Evolutionary conservation across 805 yeast genomes (phyloP).

Genomic region (Yarrowia osloensis): DNA sequence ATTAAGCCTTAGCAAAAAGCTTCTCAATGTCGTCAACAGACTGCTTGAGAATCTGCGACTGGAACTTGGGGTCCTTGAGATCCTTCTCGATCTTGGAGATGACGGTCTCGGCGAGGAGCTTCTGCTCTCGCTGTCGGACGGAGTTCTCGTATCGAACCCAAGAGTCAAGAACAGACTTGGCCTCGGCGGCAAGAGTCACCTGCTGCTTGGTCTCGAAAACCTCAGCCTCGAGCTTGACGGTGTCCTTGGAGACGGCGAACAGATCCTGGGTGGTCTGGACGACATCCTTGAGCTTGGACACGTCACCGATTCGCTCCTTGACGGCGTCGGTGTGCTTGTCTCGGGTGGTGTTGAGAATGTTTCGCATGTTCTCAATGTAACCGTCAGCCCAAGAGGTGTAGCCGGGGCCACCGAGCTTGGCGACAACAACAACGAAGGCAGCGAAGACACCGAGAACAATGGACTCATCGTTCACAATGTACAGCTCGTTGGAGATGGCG

Average conservation of each 20-base stretch:
- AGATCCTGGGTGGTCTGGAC: constrained; percentile 87
- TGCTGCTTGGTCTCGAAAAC: constrained; percentile 91
- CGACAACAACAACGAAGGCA: constrained; percentile 70
- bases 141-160: constrained; percentile 99
- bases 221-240: constrained; percentile 93
- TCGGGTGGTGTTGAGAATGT: constrained; percentile 83
- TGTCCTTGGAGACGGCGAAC: constrained; percentile 93
- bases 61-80: constrained; percentile 84
- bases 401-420: constrained; percentile 89
- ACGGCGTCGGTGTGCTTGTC: constrained; percentile 89
- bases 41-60: constrained; percentile 87
- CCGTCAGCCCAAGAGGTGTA: constrained; percentile 93
- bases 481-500: constrained; percentile 90
- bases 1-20: constrained; percentile 33
- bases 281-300: constrained; percentile 86
- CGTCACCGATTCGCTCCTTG: constrained; percentile 85
- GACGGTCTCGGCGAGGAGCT: constrained; percentile 82
- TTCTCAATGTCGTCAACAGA: constrained; percentile 88
- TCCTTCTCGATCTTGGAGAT: constrained; percentile 86
- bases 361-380: constrained; percentile 77
- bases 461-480: constrained; percentile 93
- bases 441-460: constrained; percentile 78
- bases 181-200: constrained; percentile 84
- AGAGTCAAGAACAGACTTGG: constrained; percentile 92
- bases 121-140: constrained; percentile 94